Conservation (phyloP, 2,329 filamentous ascomycete genomes). For the Penicillium sp. region DNA sequence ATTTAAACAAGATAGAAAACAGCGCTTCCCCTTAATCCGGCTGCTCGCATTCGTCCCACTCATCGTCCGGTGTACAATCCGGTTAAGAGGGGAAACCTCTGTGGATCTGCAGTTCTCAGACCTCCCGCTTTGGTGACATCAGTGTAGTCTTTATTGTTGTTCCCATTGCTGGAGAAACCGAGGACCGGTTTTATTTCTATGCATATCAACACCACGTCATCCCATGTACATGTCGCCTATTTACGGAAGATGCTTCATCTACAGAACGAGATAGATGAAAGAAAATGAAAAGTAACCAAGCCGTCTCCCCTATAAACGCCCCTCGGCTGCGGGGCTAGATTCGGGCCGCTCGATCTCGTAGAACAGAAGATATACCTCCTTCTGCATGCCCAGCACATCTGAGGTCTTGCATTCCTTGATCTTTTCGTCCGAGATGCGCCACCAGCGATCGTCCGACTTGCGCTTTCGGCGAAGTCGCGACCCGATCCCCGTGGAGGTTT, state of each 20-base stretch:
- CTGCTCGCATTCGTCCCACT: background rate
- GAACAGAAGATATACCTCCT: constrained; percentile 93
- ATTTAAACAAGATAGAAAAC: background rate
- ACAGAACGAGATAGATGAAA: background rate
- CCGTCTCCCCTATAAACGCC: background rate
- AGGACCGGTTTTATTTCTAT: background rate
- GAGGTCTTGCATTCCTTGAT: constrained; percentile 90
- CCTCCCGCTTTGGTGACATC: constrained; percentile 2
- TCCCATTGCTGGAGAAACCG: background rate
- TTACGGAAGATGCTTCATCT: background rate
- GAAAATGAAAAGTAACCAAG: background rate
- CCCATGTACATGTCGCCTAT: background rate
- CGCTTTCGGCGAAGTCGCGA: constrained; percentile 58
- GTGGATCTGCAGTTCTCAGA: background rate
- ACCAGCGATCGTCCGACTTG: constrained; percentile 77
- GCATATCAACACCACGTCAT: background rate
- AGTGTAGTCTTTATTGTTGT: background rate
- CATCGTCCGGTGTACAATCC: constrained; percentile 3
- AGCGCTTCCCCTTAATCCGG: background rate
- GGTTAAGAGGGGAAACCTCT: background rate
- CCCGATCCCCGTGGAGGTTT: constrained; percentile 21
- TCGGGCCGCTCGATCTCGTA: constrained; percentile 74
- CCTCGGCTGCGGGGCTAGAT: constrained; percentile 4
- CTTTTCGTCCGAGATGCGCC: constrained; percentile 97
- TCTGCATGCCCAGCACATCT: constrained; percentile 90